phyloP scores from a whole-genome alignment of 2,329 filamentous ascomycete genomes.

The Pseudogymnoascus sp. region DNA sequence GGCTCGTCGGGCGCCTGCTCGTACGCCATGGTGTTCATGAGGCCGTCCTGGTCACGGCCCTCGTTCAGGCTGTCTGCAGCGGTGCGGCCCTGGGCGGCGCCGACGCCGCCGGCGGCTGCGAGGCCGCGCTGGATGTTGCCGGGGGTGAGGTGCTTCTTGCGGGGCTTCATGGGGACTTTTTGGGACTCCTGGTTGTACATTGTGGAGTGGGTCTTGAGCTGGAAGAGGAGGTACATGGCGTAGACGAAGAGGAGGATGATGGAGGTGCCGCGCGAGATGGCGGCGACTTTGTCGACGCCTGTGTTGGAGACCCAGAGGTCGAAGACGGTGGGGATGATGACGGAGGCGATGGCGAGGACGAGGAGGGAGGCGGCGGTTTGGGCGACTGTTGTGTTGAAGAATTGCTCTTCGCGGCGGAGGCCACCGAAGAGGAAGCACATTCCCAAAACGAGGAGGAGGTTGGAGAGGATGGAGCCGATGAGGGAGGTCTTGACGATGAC shows the following conservation, averaged over 20 bases:
- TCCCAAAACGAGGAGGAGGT: conserved; percentile 78
- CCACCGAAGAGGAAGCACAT: conserved; percentile 80
- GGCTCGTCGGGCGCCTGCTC: conserved; percentile 47
- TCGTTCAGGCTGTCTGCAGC: conserved; percentile 11
- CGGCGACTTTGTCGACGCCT: conserved; percentile 40
- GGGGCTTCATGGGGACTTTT: conserved; percentile 59
- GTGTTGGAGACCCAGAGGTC: conserved; percentile 42
- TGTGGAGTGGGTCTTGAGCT: conserved; percentile 72
- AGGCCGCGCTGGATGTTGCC: conserved; percentile 24
- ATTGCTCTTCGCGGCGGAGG: conserved; percentile 68
- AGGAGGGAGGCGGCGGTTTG: conserved; percentile 73
- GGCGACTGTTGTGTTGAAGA: conserved; percentile 86
- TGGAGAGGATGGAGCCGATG: conserved; percentile 85
- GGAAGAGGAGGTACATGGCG: conserved; percentile 76
- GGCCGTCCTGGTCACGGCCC: conserved; percentile 25
- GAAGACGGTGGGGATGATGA: conserved; percentile 89
- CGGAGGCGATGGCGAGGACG: conserved; percentile 60
- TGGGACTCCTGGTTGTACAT: conserved; percentile 75
- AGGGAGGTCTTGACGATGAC: conserved; percentile 87
- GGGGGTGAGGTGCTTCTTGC: conserved; percentile 29
- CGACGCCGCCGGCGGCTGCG: conserved; percentile 24
- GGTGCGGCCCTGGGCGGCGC: conserved; percentile 24
- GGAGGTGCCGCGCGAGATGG: conserved; percentile 62
- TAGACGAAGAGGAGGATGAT: conserved; percentile 82
- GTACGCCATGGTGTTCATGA: conserved; percentile 33